phyloP scores from a whole-genome alignment of 2,329 filamentous ascomycete species.

The Tolypocladium pustulatum region DNA sequence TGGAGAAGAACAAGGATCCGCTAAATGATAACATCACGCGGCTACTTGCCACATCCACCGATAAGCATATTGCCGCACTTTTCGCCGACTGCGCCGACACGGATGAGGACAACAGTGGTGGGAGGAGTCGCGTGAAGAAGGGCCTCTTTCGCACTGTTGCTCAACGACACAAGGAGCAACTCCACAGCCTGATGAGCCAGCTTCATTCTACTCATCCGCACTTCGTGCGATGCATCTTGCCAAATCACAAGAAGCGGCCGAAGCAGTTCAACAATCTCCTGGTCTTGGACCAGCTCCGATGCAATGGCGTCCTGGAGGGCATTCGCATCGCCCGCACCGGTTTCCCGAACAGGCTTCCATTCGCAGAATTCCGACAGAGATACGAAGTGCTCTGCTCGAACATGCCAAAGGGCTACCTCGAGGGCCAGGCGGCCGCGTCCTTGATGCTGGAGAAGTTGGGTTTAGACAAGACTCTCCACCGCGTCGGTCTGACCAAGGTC shows the following conservation, averaged over 20 bases:
- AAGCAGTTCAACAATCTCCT: conserved; percentile 86
- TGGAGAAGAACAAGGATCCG: conserved; percentile 99
- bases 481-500: conserved; percentile 91
- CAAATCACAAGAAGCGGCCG: conserved; percentile 93
- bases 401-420: conserved; percentile 83
- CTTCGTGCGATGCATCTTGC: conserved; percentile 94
- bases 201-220: conserved; percentile 95
- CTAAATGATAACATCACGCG: conserved; percentile 94
- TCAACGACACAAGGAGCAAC: conserved; percentile 92
- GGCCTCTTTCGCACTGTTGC: conserved; percentile 94
- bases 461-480: conserved; percentile 76
- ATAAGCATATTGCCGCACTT: conserved; percentile 72
- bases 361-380: conserved; percentile 86
- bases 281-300: conserved; percentile 95
- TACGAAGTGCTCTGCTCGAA: conserved; percentile 89
- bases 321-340: conserved; percentile 95
- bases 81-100: conserved; percentile 81
- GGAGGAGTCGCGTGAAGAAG: conserved; percentile 81
- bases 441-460: conserved; percentile 85
- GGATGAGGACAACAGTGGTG: conserved; percentile 61
- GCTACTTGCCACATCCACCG: conserved; percentile 69
- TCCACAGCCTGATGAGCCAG: conserved; percentile 92
- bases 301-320: conserved; percentile 97
- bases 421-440: conserved; percentile 75
- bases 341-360: conserved; percentile 87